Percentiles rank a stretch among this genome's conserved stretches.
These are phyloP conservation scores for Lentinula lateritia DNA, from an alignment of 768 basidiomycete species.

Conservation along the genomic window DNA sequence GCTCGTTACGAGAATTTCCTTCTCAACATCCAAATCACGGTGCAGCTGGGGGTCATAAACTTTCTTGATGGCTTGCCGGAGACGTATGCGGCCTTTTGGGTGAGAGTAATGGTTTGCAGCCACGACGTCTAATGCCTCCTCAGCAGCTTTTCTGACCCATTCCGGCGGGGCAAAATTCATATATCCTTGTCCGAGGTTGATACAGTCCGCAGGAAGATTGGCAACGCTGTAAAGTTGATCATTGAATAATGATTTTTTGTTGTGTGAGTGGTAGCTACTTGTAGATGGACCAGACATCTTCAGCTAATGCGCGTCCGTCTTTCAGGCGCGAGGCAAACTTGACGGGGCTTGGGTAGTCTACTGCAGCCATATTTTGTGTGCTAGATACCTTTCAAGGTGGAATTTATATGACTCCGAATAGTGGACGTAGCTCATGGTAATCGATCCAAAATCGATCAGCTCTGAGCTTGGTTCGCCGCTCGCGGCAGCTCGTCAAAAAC, in stretches of 20 bases:
- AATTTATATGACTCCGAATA: neutral
- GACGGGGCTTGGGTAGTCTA: slow-evolving; percentile 21
- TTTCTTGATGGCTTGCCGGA: slow-evolving; percentile 81
- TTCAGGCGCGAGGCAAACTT: slow-evolving; percentile 67
- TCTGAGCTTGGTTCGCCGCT: too few relatives aligned
- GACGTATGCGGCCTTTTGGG: slow-evolving; percentile 80
- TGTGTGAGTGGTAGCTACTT: slow-evolving; percentile 42
- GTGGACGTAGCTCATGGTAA: neutral
- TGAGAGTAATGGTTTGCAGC: slow-evolving; percentile 85
- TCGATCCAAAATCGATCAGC: neutral
- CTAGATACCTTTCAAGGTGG: neutral
- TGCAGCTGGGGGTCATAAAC: slow-evolving; percentile 69
- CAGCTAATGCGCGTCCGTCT: slow-evolving; percentile 71
- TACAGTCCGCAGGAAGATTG: slow-evolving; percentile 86
- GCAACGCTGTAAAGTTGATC: slow-evolving; percentile 49
- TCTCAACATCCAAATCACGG: slow-evolving; percentile 76
- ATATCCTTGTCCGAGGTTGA: slow-evolving; percentile 94
- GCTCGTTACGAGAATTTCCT: slow-evolving; percentile 92
- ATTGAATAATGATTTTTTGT: neutral
- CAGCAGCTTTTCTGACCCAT: slow-evolving; percentile 74
- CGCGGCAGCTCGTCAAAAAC: neutral
- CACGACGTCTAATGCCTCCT: slow-evolving; percentile 59
- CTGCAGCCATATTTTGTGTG: neutral
- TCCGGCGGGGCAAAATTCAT: slow-evolving; percentile 88
- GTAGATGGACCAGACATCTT: slow-evolving; percentile 91